Percentiles rank a stretch among this genome's conserved stretches.
These are phyloP conservation scores for Nakazawaea peltata DNA, from an alignment of 805 yeast species.

Conservation along the genomic window DNA sequence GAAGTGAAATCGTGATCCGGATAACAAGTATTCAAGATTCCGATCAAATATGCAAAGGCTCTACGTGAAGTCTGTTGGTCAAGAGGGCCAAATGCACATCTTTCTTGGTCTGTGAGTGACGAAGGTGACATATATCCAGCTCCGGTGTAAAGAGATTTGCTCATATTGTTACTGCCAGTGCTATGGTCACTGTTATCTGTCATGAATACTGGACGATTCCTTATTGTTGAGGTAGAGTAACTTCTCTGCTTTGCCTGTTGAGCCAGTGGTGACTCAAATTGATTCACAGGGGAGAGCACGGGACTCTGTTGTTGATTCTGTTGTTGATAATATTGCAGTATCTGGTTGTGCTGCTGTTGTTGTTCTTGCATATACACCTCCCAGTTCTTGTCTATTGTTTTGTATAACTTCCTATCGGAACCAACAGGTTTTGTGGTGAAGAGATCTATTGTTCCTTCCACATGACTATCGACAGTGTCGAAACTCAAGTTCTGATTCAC, in stretches of 20 bases:
- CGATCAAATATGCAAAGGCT: slow-evolving; percentile 84
- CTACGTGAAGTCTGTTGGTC: slow-evolving; percentile 80
- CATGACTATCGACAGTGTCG: slow-evolving; percentile 64
- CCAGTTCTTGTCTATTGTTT: slow-evolving; percentile 77
- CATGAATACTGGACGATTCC: slow-evolving; percentile 5
- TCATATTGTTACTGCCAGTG: neutral
- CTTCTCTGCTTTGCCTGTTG: slow-evolving; percentile 2
- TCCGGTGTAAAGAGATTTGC: slow-evolving; percentile 6
- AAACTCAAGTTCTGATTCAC: slow-evolving; percentile 82
- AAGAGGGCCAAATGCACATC: slow-evolving; percentile 67
- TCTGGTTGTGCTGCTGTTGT: slow-evolving; percentile 22
- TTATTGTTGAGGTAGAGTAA: slow-evolving; percentile 5
- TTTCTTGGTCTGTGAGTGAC: slow-evolving; percentile 2
- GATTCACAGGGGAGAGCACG: slow-evolving; percentile 8
- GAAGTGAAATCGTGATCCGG: slow-evolving; percentile 94
- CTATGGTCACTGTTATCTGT: neutral
- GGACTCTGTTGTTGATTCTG: slow-evolving; percentile 2
- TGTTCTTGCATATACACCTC: slow-evolving; percentile 43
- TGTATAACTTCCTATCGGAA: slow-evolving; percentile 81
- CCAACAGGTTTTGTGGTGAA: slow-evolving; percentile 93
- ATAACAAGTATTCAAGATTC: slow-evolving; percentile 83
- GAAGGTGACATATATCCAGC: slow-evolving; percentile 9
- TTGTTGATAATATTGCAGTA: neutral
- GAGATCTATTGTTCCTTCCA: slow-evolving; percentile 86
- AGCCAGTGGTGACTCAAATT: too few species aligned